Base-by-base conservation (phyloP, 2,329 filamentous ascomycete genomes). In the Phialophora expanda region DNA sequence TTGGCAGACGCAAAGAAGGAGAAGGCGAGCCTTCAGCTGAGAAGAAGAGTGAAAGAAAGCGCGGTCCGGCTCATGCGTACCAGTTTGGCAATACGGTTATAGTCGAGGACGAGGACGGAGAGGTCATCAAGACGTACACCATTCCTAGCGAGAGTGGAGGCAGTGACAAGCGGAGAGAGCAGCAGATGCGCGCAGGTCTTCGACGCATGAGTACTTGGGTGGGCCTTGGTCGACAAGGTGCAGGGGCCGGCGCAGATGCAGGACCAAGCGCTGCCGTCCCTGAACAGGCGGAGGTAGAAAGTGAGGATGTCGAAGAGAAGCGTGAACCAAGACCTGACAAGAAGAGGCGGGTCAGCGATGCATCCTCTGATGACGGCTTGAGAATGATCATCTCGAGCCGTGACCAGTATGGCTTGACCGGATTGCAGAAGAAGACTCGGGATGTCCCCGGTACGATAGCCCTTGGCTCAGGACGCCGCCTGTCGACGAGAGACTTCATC, bases 11-110 rank as follows among this genome's bases (percentile, higher is more conserved):
- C 72, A 78, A 79, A 50, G 70, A 75, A n/a, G 71, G 70, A 44
- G 69, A 72, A 32, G 65, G 56, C 14, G 66, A 74, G 64, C 69
- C 71, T 26, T 54, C 67, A 72, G 41, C 56, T 65, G 24, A 67
- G 17, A 58, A 70, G 57, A 68, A 70, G 55, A 58, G 80, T 32
- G 73, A 78, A 30, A 75, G 74, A 51, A 74, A 74, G 56, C 73
- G 76, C 64, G 86, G 86, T 30, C 86, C 87, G 51, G 87, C 87
- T 44, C 84, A 87, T 65, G 87, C 87, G 1, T 89, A 89, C 72
- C 87, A 89, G 68, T 89, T 88, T 70, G 87, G 87, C 59, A 89
- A 89, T 71, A 89, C 87, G n/a, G 87, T 89, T 70, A 89, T 89
- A 74, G 86, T 89, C 17, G 87, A 89, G 74, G 87, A 89, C 70